Percentiles rank a stretch among this genome's conserved stretches.
Evolutionary conservation across 78 protist species (phyloP).

Genomic region (Cyanophora paradoxa): DNA sequence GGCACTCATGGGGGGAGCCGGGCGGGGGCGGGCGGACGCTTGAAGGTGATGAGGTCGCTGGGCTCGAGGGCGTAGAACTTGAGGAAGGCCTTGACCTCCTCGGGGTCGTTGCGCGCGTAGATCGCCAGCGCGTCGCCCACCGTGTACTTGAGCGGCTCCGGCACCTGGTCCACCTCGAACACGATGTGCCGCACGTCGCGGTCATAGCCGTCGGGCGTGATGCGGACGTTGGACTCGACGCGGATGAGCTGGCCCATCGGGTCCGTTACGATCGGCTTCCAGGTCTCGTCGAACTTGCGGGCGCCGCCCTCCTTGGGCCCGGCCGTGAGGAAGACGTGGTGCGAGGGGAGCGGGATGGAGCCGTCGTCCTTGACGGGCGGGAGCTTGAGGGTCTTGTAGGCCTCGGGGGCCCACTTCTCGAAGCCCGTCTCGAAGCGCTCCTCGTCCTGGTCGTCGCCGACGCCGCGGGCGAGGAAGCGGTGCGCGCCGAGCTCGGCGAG

Average conservation of each 20-base stretch:
- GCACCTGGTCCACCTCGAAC: constrained; percentile 10
- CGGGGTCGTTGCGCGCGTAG: constrained; percentile 39
- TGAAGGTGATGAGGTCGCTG: too few relatives aligned
- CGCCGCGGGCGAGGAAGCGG: neutral
- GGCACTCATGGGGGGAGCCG: too few relatives aligned
- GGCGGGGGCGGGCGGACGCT: too few relatives aligned
- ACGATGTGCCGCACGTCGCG: constrained; percentile 21
- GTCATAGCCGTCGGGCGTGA: constrained; percentile 47
- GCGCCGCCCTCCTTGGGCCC: too few relatives aligned
- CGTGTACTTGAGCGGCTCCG: constrained; percentile 20
- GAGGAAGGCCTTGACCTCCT: constrained; percentile 38
- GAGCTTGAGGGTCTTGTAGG: neutral
- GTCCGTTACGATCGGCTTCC: too few relatives aligned
- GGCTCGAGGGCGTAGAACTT: constrained; percentile 23
- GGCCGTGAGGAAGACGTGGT: neutral
- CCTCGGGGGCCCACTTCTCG: neutral
- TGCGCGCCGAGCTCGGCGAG: constrained; percentile 13
- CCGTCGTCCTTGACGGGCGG: neutral
- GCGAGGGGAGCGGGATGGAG: neutral
- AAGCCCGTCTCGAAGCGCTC: constrained; percentile 2
- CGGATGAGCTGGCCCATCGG: too few relatives aligned
- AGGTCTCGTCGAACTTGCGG: too few relatives aligned
- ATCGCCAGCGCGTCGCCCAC: constrained; percentile 74
- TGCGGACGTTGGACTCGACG: constrained; percentile 2
- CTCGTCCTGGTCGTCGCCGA: constrained; percentile 12